Evolutionary conservation across 495 filamentous ascomycete genomes (phyloP), one percentile per base, ranked within the genome.

Genomic region (Aspergillus sparsus): DNA sequence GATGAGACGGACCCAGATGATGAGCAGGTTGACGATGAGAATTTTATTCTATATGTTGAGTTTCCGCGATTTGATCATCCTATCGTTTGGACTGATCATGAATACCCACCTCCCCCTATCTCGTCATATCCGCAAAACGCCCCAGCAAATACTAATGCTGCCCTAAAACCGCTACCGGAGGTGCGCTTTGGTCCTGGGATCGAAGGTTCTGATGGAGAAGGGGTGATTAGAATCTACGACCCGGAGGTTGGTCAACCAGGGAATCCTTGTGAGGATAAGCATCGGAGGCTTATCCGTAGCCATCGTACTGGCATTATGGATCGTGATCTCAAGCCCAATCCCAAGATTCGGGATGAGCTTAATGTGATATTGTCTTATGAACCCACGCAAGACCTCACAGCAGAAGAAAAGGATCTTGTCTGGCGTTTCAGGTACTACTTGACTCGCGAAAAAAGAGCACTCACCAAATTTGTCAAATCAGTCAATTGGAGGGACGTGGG

Each of bases 391-490:
- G 84, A 88, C 32, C 81, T 99, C 7, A 89, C 85, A 5, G 81
- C 89, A 0, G 91, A 96, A 64, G 95, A 99, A 66, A 96, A 96
- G 67, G 95, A 99, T 71, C 79, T 96, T 10, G 82, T 99, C 34
- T 99, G 94, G 94, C 91, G 93, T 63, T 99, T 97, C 76, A 81
- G 94, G 50, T 94, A 97, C 71, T 92, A 96, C 69, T 72, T 99
- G 6, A 93, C 91, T 0, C 83, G 92, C 39, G 92, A 99, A 65
- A 98, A 98, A 74, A 83, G 90, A 61, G 94, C 93, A 2, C 78
- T 98, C 41, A 97, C 94, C 21, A 99, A 99, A 66, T 96, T 99
- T 62, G 91, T 97, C 66, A 98, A 98, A 72, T 95, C 91, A 2
- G 93, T 97, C 37, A 89, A 91, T 55, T 99, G 94, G 94, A 84